Base-by-base conservation (phyloP, 306 rosid species). In the Vigna hirtella region DNA sequence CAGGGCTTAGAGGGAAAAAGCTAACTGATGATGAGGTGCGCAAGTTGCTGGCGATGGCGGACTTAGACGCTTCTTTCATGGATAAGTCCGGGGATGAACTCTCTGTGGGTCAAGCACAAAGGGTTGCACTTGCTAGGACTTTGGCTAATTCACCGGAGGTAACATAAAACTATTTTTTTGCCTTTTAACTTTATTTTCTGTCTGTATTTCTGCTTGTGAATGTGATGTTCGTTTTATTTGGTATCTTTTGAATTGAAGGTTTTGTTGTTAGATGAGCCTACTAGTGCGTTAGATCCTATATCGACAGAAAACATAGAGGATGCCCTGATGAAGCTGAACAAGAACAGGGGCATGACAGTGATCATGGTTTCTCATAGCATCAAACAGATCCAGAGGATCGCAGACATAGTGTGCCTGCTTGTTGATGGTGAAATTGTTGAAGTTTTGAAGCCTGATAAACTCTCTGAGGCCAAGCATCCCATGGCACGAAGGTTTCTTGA, bases 121-220 rank as follows among this genome's bases (percentile, higher is more conserved):
- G 98, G 51, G 98, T 95, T 4, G 98, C 98, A 18, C 98, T 95
- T 62, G 98, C 98, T 66, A 89, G 98, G 56, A 92, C 98, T 13
- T 56, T 95, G 34, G 97, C 98, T 24, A 95, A 92, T 82, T 81
- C 91, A 7, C 98, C 97, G 0, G 97, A 92, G 96, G 98, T 57
- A 24, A 3, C 61, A 20, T 9, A 1, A 20, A 17, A 0, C 18
- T 55, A 1, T 26, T 20, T 34, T 45, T 3, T 45, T 45, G 16
- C 12, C 50, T 45, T 3, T 20, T 3, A 11, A 56, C 14, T 0
- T 52, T 17, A 2, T 12, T 40, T 16, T 42, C 13, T 42, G 47
- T 42, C 3, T 40, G 11, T 12, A 9, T 9, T 9, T 40, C 10
- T 40, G 49, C 10, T 30, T 30, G 34, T 45, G 13, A 45, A 2